These are phyloP conservation scores for Vitis amurensis DNA, from an alignment of 164 flowering plant species.

Conservation along the genomic window DNA sequence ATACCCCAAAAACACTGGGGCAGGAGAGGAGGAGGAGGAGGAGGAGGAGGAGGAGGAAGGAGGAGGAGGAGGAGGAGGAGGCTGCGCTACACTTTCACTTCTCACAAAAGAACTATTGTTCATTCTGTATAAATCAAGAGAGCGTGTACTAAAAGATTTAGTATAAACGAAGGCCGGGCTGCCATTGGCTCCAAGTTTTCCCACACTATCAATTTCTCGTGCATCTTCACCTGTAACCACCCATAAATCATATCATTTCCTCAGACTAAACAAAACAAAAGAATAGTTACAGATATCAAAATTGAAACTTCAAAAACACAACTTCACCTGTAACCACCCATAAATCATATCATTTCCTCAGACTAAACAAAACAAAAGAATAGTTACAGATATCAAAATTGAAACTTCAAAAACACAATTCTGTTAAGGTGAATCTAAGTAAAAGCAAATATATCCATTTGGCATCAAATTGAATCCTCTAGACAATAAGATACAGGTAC, in stretches of 20 bases:
- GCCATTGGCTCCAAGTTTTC: slow-evolving; percentile 18
- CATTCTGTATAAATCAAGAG: too few relatives aligned
- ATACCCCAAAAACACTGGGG: slow-evolving; percentile 50
- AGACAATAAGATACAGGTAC: too few relatives aligned
- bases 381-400: neutral
- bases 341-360: slow-evolving; percentile 4
- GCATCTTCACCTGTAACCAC: slow-evolving; percentile 47
- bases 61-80: slow-evolving; percentile 38
- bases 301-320: neutral
- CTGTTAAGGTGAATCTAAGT: too few relatives aligned
- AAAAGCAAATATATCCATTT: too few relatives aligned
- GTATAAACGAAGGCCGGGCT: slow-evolving; percentile 8
- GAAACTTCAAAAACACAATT: neutral
- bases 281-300: neutral
- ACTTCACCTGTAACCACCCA: slow-evolving; percentile 46
- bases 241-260: slow-evolving; percentile 4
- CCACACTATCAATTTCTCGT: slow-evolving; percentile 19
- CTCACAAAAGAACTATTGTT: neutral
- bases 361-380: neutral
- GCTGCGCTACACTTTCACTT: slow-evolving; percentile 8
- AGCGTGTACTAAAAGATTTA: neutral
- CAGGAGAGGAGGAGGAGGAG: too few relatives aligned
- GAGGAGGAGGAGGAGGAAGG: too few relatives aligned
- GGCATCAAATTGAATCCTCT: too few relatives aligned
- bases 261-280: neutral